Evolutionary conservation across 2,329 filamentous ascomycete genomes (phyloP), one percentile per base, ranked within the genome.

Genomic region (Trichoderma sp.): DNA sequence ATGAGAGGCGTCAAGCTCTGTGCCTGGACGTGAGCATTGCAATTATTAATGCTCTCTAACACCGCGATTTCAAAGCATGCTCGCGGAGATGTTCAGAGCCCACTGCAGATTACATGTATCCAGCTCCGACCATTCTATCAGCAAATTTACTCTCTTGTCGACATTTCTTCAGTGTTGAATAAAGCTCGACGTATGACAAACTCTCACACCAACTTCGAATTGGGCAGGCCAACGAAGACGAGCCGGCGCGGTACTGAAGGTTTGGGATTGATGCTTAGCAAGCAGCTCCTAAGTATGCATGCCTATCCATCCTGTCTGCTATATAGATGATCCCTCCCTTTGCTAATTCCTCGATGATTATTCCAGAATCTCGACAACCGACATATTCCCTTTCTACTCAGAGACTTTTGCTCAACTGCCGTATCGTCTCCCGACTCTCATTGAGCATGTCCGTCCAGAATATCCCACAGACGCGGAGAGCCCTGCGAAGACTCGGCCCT

Each of bases 381-480:
- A 39, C 10, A 39, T 12, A 39, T 12, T 12, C 3, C 34, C 34
- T 10, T 3, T 39, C 3, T 5, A 1, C 1, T 4, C 0, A 39
- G 10, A 3, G 12, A 2, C 45, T 24, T 48, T 17, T 2, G 7
- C 12, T 1, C 30, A 30, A 9, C 30, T 30, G 30, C 30, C 30
- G 7, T 7, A 30, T 1, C 7, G 10, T 19, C 45, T 48, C n/a
- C 28, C 24, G 4, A 12, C 3, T 2, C 26, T 21, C 12, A 24
- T 14, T 19, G n/a, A 19, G 17, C 17, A 63, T 63, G 59, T 19
- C 51, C 19, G 44, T 15, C 15, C 3, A 59, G n/a, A 34, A 41
- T 44, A 39, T 55, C 15, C 62, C 54, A 28, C 21, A 52, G 3
- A 64, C 54, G 7, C 54, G 55, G n/a, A 64, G 24, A 45, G 62